Conservation (phyloP, 1,284 basidiomycete species). For the Moniliella sp. region DNA sequence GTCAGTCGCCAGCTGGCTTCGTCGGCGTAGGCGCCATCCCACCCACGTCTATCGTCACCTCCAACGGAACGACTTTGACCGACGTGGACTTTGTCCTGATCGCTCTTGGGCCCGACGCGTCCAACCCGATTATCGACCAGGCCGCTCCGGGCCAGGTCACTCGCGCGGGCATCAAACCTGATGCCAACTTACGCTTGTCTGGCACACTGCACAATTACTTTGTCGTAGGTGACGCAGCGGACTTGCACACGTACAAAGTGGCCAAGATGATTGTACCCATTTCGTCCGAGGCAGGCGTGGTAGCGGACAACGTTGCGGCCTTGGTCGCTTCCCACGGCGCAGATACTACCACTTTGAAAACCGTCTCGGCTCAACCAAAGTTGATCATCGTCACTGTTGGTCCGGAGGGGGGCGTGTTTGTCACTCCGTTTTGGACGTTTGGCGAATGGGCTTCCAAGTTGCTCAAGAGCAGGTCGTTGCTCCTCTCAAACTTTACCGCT, state of each 20-base stretch:
- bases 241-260: conserved; percentile 13
- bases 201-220: conserved; percentile 7
- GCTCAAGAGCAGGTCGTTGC: conserved; percentile 9
- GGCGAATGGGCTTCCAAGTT: conserved; percentile 7
- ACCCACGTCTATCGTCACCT: conserved; percentile 3
- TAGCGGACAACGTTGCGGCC: conserved; percentile 5
- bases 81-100: conserved; percentile 36
- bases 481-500: conserved; percentile 5
- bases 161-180: conserved; percentile 31
- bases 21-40: too few species aligned
- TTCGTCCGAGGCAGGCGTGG: conserved; percentile 7
- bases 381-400: conserved; percentile 9
- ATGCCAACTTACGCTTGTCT: conserved; percentile 5
- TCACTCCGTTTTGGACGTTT: conserved; percentile 4
- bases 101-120: conserved; percentile 35
- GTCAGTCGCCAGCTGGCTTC: too few species aligned
- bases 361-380: conserved; percentile 1
- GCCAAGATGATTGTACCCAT: too few species aligned
- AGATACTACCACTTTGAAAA: conserved; percentile 4
- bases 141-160: conserved; percentile 18
- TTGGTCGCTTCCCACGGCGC: conserved; percentile 10
- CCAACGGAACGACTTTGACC: conserved; percentile 3
- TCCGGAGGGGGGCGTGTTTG: conserved; percentile 5
- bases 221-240: conserved; percentile 19
- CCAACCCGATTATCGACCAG: conserved; percentile 30